A percentile compares a stretch with the other conserved stretches of the same genome.
These are phyloP conservation scores for Alternaria ventricosa DNA, from an alignment of 2,329 filamentous ascomycete genomes.

Conservation along the genomic window DNA sequence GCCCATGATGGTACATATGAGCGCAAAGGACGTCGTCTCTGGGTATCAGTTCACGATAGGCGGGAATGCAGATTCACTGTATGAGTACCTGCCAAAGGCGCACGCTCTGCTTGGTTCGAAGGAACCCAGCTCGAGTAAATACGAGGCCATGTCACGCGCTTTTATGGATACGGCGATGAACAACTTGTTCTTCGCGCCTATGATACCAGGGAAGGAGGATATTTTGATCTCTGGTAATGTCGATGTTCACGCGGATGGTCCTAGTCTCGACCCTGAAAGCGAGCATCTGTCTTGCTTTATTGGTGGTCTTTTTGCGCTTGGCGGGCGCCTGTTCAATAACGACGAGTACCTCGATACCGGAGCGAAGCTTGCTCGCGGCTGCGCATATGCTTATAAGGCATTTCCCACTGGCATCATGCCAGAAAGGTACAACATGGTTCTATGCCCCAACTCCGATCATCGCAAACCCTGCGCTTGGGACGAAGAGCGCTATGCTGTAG, in stretches of 20 bases:
- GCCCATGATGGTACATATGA: conserved; percentile 49
- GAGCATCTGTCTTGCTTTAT: conserved; percentile 67
- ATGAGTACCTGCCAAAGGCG: conserved; percentile 49
- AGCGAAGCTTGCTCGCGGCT: conserved; percentile 65
- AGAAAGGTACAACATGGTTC: conserved; percentile 60
- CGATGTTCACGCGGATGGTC: conserved; percentile 16
- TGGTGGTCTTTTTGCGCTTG: conserved; percentile 67
- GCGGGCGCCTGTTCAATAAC: conserved; percentile 62
- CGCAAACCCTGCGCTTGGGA: conserved; percentile 58
- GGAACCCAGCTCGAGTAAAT: conserved; percentile 56
- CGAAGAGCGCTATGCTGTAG: conserved; percentile 42
- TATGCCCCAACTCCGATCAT: conserved; percentile 50
- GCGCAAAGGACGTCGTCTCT: conserved; percentile 33
- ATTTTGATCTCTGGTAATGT: conserved; percentile 49
- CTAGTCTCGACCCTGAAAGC: conserved; percentile 55
- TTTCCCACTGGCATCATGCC: conserved; percentile 67
- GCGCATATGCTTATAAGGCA: conserved; percentile 65
- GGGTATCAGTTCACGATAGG: conserved; percentile 45
- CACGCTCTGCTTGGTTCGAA: conserved; percentile 48
- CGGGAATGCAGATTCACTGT: conserved; percentile 47
- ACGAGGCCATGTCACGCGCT: conserved; percentile 61
- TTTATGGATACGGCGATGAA: conserved; percentile 55
- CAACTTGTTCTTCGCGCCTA: conserved; percentile 58
- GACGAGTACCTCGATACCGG: conserved; percentile 62
- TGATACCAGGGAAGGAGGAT: conserved; percentile 37